Evolutionary conservation across 2,329 filamentous ascomycete species (phyloP).

Genomic region (Fusarium incarnatum): DNA sequence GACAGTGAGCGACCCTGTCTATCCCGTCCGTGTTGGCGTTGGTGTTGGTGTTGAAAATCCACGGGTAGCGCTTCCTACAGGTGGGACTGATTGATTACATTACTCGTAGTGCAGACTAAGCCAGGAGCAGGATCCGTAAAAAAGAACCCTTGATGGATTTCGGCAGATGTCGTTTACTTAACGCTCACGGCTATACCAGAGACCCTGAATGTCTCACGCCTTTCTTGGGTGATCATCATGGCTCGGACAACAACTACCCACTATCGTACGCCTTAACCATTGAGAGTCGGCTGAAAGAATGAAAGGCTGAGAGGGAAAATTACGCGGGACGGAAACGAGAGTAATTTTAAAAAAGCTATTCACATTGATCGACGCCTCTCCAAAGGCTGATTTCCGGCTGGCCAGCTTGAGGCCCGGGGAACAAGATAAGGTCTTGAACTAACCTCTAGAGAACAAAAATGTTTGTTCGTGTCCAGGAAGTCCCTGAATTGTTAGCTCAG

Average conservation of each 20-base stretch:
- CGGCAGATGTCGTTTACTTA: not conserved
- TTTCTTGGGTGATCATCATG: conserved; percentile 34
- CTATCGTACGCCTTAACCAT: not conserved
- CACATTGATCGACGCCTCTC: conserved; percentile 9
- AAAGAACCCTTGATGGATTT: not conserved
- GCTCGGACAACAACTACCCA: conserved; percentile 19
- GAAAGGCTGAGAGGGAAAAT: conserved; percentile 25
- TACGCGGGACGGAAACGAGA: conserved; percentile 21
- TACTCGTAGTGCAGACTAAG: conserved; percentile 10
- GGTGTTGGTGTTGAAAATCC: conserved; percentile 23
- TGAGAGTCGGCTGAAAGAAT: not conserved
- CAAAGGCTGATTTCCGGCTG: conserved; percentile 14
- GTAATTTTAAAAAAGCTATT: not conserved
- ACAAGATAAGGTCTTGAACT: conserved; percentile 17
- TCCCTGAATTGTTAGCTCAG: conserved; percentile 14
- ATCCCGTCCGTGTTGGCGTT: conserved; percentile 23
- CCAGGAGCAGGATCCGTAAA: not conserved
- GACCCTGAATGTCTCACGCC: conserved; percentile 15
- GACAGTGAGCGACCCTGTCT: conserved; percentile 15
- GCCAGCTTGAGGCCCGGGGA: conserved; percentile 1
- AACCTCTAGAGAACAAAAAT: not conserved
- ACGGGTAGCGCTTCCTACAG: conserved; percentile 20
- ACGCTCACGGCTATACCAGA: not conserved
- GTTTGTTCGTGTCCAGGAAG: conserved; percentile 1
- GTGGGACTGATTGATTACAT: conserved; percentile 23